Base-by-base conservation (phyloP, 176 grass and related monocot genomes). In the Coix lacrymajobi region DNA sequence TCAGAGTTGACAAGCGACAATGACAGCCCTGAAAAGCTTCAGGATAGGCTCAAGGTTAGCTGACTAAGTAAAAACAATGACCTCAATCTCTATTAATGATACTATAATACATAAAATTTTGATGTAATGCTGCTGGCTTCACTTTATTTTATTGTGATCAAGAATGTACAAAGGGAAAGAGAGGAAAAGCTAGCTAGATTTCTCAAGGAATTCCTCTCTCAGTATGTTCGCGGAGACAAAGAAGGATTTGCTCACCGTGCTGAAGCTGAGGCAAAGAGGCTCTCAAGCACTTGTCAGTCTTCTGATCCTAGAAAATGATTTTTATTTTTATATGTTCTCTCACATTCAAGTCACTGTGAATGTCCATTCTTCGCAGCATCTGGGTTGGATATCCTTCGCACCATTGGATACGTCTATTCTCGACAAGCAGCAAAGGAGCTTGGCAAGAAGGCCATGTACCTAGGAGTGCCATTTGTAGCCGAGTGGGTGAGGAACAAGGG, bases 401-500 rank as follows among this genome's bases (percentile, higher is more conserved):
- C 96, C 56, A 94, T 99, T 29, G 96, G 96, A 26, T 99, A 94
- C 15, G 77, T 99, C 19, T 99, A 99, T 86, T 90, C 89, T 51
- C 83, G 93, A 45, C 96, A 99, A 79, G 93, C 93, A 62, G 91
- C 96, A 39, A 99, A 99, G 85, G 93, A 99, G 82, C 91, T 96
- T 31, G 96, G 96, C 44, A 99, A 96, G 84, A 99, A 96, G 85
- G 93, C 82, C 15, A 85, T 99, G 93, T 99, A 99, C 79, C 77
- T 99, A 66, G 96, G 96, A n/a, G 91, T 99, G 26, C 96, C 93
- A 19, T 99, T 96, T 68, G 56, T 99, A 40, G 86, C 96, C 3
- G 96, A 96, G 82, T 99, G 96, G 96, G 96, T 99, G 22, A 89
- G 96, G 84, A 99, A 99, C 85, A 99, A 99, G 83, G 96, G 96